phyloP scores from a whole-genome alignment of 495 filamentous ascomycete genomes.

The Tuber microsphaerosporum region DNA sequence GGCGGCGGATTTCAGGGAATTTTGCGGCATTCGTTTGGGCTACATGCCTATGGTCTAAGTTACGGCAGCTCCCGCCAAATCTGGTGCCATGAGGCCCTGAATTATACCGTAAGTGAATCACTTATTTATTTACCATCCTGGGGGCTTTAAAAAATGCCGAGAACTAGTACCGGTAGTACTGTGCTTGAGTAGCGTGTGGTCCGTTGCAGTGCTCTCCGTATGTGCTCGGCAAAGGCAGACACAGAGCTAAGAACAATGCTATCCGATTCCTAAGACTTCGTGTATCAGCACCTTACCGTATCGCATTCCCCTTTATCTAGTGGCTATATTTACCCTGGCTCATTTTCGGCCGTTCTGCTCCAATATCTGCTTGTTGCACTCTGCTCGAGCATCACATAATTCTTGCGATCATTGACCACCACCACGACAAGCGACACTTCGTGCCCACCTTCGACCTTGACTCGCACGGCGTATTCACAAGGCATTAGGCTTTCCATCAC shows the following conservation, averaged over 20 bases:
- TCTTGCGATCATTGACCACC: not conserved
- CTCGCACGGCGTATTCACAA: not conserved
- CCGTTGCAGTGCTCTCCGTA: not conserved
- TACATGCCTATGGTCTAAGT: not conserved
- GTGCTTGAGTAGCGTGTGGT: not conserved
- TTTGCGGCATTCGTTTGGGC: not conserved
- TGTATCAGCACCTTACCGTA: not conserved
- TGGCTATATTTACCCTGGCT: not conserved
- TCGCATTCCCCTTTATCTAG: not conserved
- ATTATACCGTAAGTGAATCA: too few relatives aligned
- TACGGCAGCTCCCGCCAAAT: too few relatives aligned
- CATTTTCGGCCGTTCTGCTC: not conserved
- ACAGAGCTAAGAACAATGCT: not conserved
- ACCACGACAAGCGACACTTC: not conserved
- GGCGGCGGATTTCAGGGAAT: not conserved
- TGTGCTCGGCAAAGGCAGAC: not conserved
- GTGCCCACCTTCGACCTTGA: not conserved
- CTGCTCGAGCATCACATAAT: not conserved
- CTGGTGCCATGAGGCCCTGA: not conserved
- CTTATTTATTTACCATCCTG: too few relatives aligned
- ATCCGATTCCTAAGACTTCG: not conserved
- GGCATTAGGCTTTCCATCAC: not conserved
- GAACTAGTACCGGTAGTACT: too few relatives aligned
- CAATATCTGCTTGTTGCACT: not conserved
- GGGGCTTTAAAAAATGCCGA: too few relatives aligned